Base-by-base conservation (phyloP, 768 basidiomycete genomes). In the Agrocybe praecox region DNA sequence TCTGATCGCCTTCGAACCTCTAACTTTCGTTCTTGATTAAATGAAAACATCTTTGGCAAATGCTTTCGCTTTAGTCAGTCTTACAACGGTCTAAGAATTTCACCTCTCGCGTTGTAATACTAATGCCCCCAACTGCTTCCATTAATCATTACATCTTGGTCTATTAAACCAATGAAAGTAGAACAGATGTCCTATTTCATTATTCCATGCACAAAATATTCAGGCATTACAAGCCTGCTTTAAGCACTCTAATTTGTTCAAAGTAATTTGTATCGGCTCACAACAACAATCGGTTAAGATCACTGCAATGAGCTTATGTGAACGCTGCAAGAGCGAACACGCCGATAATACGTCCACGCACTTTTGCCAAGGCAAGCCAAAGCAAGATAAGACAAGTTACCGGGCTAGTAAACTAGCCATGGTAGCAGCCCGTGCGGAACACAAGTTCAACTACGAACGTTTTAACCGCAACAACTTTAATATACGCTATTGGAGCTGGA, bases 141-240 rank as follows among this genome's bases (percentile, higher is more conserved):
- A 87, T 87, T 83, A 84, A 86, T 85, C 85, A 87, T 87, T 86
- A 87, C 81, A 80, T 82, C 84, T 85, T 85, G 81, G n/a, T n/a
- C n/a, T n/a, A n/a, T n/a, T n/a, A 86, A 87, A 87, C 86, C 86
- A 87, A 87, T 83, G n/a, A 83, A 86, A 87, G 85, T 86, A 86
- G 84, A 85, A 86, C 82, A 82, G 78, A 81, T 81, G 81, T 87
- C 86, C 84, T 87, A 86, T 86, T 87, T 79, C 82, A 84, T 86
- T 86, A 85, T 86, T 86, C 86, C 85, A 86, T 86, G 85, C 86
- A n/a, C 86, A 86, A 87, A 85, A 82, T 86, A 87, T 86, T 84
- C 83, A 71, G 83, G 85, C 85, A 77, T 76, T n/a, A n/a, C n/a
- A 79, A 70, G 85, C 84, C 86, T 86, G 85, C 85, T 85, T 87